Conservation (phyloP, 192 early-diverging fungal genomes). For the Linnemannia hyalina region DNA sequence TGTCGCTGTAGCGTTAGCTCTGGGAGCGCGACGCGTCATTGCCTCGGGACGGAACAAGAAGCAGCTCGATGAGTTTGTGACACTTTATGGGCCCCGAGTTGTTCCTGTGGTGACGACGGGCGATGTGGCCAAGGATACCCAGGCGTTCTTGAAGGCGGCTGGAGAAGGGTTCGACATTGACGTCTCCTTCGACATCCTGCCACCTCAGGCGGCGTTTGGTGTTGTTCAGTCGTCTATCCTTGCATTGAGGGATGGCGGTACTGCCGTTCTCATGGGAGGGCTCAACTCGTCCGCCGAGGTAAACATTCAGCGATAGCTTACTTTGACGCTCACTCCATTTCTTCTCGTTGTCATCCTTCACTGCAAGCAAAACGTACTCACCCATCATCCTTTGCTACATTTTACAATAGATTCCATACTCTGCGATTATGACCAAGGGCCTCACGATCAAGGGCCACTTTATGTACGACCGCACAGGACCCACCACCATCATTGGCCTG, state of each 20-base stretch:
- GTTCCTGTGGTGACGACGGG: conserved; percentile 30
- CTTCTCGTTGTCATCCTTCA: too few species aligned
- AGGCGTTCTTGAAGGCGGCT: conserved; percentile 19
- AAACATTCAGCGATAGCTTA: not conserved
- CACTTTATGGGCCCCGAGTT: conserved; percentile 28
- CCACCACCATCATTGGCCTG: conserved; percentile 29
- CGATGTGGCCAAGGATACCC: conserved; percentile 34
- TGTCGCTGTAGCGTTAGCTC: conserved; percentile 32
- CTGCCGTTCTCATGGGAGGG: not conserved
- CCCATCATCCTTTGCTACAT: too few species aligned
- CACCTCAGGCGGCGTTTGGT: conserved; percentile 19
- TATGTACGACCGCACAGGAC: conserved; percentile 37
- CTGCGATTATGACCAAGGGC: conserved; percentile 30
- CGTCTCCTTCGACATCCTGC: conserved; percentile 38
- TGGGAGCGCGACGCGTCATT: conserved; percentile 52
- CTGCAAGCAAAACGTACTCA: too few species aligned
- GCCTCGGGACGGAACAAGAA: conserved; percentile 24
- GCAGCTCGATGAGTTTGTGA: conserved; percentile 24
- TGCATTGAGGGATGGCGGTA: conserved; percentile 29
- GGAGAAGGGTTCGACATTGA: conserved; percentile 46
- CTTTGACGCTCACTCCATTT: too few species aligned
- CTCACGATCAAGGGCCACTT: conserved; percentile 52
- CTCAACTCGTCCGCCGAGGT: not conserved
- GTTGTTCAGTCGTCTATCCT: conserved; percentile 26
- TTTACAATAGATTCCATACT: conserved; percentile 16